Conservation (phyloP, 2,329 filamentous ascomycete species). For the Huntiella bhutanensis region DNA sequence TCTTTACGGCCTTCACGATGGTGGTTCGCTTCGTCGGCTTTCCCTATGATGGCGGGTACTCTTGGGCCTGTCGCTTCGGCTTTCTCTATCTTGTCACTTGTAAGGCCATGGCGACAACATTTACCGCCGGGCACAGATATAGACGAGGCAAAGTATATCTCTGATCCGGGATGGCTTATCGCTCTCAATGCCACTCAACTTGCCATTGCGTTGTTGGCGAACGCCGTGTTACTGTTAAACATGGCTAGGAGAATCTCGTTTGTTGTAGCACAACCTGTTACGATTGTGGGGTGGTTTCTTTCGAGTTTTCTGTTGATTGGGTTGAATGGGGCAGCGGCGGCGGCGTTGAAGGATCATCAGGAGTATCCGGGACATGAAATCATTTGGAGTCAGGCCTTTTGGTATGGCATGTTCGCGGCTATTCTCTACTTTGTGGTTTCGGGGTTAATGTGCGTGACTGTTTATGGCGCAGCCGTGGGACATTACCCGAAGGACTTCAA, state of each 20-base stretch:
- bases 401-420: conserved; percentile 67
- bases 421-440: conserved; percentile 63
- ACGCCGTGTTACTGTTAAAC: conserved; percentile 67
- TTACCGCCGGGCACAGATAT: conserved; percentile 27
- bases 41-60: conserved; percentile 67
- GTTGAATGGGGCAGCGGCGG: conserved; percentile 45
- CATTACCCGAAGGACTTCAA: conserved; percentile 65
- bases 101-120: conserved; percentile 54
- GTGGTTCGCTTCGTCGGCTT: conserved; percentile 45
- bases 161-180: conserved; percentile 57
- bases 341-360: conserved; percentile 25
- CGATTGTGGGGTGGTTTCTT: conserved; percentile 61
- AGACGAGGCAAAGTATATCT: conserved; percentile 27
- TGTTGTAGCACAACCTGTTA: conserved; percentile 62
- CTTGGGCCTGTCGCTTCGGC: conserved; percentile 74
- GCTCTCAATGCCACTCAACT: conserved; percentile 63
- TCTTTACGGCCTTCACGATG: conserved; percentile 22
- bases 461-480: conserved; percentile 48
- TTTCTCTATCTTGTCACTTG: conserved; percentile 73
- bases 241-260: conserved; percentile 69
- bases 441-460: conserved; percentile 58
- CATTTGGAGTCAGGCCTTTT: conserved; percentile 63
- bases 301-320: conserved; percentile 46
- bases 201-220: conserved; percentile 55
- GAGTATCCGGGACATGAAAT: conserved; percentile 28